Evolutionary conservation across 169 alveolate genomes (phyloP), one percentile per base, ranked within the genome.

Genomic region (Babesia bovis): DNA sequence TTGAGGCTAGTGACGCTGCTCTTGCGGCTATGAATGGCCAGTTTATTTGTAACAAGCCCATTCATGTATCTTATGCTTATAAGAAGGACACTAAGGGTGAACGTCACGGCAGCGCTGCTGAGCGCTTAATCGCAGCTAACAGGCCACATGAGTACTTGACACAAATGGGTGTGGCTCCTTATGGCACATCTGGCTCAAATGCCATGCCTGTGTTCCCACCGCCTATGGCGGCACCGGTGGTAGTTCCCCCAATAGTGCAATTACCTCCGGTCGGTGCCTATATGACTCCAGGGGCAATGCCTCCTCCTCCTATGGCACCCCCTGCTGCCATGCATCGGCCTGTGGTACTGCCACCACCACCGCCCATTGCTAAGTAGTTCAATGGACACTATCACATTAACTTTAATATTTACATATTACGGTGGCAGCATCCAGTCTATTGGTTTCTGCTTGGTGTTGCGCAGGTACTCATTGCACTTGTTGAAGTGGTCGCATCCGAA

Each of bases 1-100:
- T 98, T 85, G 99, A 98, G 72, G 93, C 98, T 28, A 94, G 99
- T 49, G 99, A 98, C 85, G 94, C 96, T n/a, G 99, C 99, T 12
- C 92, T 97, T 50, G 94, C 94, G 53, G 95, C 98, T 30, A 94
- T 98, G 98, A 96, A 96, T 76, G 95, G 96, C 75, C 97, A 95
- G 89, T 96, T 94, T 85, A 79, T 97, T 33, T 93, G 99, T 76
- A 97, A 96, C 75, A 91, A 95, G 75, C 98, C 97, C 41, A 96
- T 98, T 66, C 95, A 95, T 51, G 99, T 98, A 50, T 94, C 98
- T 12, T 97, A 97, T 90, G 99, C 99, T 0, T 97, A 93, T 83
- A 97, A 98, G 87, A 96, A 96, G 81, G 99, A 96, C 84, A 92
- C 98, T 12, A 94, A 95, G 66, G 94, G 95, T 9, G 96, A 92